Evolutionary conservation across 1,139 yeast genomes (phyloP), one percentile per base, ranked within the genome.

Genomic region (Diutina siamensis): DNA sequence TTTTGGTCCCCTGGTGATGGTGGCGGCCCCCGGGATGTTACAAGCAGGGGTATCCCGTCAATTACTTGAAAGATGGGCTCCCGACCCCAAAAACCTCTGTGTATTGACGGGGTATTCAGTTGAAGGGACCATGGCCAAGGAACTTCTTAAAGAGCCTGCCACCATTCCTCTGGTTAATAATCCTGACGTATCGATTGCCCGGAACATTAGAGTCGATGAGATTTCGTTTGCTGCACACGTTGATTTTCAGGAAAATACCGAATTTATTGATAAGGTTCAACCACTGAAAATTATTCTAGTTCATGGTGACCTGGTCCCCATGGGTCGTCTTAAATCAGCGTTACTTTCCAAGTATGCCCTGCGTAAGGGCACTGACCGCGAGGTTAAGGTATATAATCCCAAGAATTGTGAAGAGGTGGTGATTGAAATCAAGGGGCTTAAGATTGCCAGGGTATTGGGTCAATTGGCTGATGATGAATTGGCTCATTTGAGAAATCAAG

Each of bases 201-300:
- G 98, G 56, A 74, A 97, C 51, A 67, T 94, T 49, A 78, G 78
- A 38, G 81, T 92, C n/a, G 97, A 92, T 53, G 99, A 92, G 61
- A 83, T 92, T 10, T 89, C 97, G 2, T 92, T 92, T 71, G 98
- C 98, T 4, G 99, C 99, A 0, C 99, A 92, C 64, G 99, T 94
- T 18, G 98, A 94, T 60, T 92, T 83, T 62, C 89, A 85, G 55
- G 96, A 92, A 58, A 92, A 92, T 56, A 72, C 95, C 1, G 87
- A 84, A 49, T 92, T 92, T 56, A 92, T 92, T 47, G 97, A 89
- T 55, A 70, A 80, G 50, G 87, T 92, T 4, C 83, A 83, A 49
- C 95, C 99, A 0, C 76, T 76, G 51, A 80, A 83, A 48, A 82
- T 83, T 47, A 87, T 92, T 49, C 71, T 92, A 49, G 99, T 92